Base-by-base conservation (phyloP, 805 yeast genomes). In the Candida pseudofarinosa region DNA sequence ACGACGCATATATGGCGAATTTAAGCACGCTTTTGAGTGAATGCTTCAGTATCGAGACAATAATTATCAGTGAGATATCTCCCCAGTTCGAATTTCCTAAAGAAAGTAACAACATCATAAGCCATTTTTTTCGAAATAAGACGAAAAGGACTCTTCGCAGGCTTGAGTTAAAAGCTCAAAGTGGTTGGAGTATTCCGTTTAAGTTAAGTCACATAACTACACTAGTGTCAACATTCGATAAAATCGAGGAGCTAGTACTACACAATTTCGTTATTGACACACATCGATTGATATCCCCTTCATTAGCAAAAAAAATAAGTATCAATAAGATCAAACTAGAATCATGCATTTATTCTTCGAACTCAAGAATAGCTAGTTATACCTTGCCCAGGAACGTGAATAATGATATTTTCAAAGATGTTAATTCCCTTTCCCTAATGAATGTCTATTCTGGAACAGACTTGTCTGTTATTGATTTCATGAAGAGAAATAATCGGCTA, bases 111-210 rank as follows among this genome's bases (percentile, higher is more conserved):
- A 38, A 55, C 57, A 4, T 54, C 55, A 45, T 47, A 53, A 14
- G 43, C 39, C 34, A 18, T 28, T 41, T 42, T 31, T 44, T 39
- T 41, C 37, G 39, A 32, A 37, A 39, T n/a, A 44, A 39, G 19
- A 47, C 52, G 13, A 36, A 37, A 6, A 55, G 71, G 40, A 43
- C 55, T 2, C 49, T 74, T 4, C 46, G 60, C 2, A 61, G 49
- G n/a, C 52, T 76, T n/a, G 53, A 55, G 3, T 50, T 76, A 2
- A 60, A 68, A 3, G 67, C 78, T 0, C 76, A 75, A 45, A 44
- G 67, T 0, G 79, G 79, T 2, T 74, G 80, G 80, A 71, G 73
- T 28, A 73, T 80, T 13, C 79, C 82, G 3, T 58, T 79, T 48
- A 65, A 75, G 44, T 38, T 51, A 14, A 61, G 71, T 10, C 77